A percentile compares a stretch with the other conserved stretches of the same genome.
Conservation (phyloP, 176 grass and related monocot genomes). For the Dactylis glomerata region DNA sequence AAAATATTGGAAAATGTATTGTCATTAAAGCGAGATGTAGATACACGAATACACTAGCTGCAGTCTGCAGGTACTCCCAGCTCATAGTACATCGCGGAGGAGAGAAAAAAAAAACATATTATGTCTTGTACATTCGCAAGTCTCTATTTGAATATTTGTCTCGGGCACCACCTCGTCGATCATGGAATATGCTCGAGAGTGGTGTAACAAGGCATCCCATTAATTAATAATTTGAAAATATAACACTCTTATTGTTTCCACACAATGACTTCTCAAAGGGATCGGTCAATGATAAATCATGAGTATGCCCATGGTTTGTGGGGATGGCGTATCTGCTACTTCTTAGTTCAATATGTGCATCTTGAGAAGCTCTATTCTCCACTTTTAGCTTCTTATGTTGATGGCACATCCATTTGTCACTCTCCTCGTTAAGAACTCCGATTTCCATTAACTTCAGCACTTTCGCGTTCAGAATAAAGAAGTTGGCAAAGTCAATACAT, state of each 20-base stretch:
- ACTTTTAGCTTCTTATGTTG: background rate
- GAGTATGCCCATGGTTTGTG: too few relatives aligned
- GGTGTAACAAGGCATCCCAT: background rate
- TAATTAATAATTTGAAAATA: background rate
- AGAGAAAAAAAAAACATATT: too few relatives aligned
- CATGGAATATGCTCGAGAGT: background rate
- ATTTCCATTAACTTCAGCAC: background rate
- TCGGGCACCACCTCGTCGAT: too few relatives aligned
- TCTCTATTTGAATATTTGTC: background rate
- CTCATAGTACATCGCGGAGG: too few relatives aligned
- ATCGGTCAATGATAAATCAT: too few relatives aligned
- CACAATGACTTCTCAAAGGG: too few relatives aligned
- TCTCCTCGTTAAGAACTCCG: background rate
- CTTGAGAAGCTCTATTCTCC: background rate
- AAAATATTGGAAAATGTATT: too few relatives aligned
- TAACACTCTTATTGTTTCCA: too few relatives aligned
- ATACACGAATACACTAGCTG: too few relatives aligned
- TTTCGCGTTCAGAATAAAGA: background rate
- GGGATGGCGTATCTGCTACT: background rate
- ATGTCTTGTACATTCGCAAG: background rate
- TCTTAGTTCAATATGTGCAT: background rate
- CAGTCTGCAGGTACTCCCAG: too few relatives aligned
- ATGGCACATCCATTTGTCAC: background rate
- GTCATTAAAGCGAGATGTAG: too few relatives aligned
- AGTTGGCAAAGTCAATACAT: background rate